phyloP scores from a whole-genome alignment of 306 rosid species.

The Dalbergia cochinchinensis region DNA sequence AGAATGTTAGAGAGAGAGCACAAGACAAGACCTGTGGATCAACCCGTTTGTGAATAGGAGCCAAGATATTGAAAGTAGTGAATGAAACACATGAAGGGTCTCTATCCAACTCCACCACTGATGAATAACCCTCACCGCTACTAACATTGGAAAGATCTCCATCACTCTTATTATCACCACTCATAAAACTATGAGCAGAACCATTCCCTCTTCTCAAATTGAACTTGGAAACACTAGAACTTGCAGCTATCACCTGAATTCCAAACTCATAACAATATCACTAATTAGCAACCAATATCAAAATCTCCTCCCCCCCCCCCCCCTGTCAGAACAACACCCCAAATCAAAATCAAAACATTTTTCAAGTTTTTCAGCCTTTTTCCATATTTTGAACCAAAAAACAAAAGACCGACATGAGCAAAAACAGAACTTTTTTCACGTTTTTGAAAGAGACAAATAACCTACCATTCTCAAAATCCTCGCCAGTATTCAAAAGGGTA shows the following conservation, averaged over 20 bases:
- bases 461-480: constrained; percentile 60
- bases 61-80: constrained; percentile 87
- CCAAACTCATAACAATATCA: constrained; percentile 39
- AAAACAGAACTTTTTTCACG: not conserved
- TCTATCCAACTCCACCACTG: constrained; percentile 51
- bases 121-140: constrained; percentile 45
- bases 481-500: constrained; percentile 44
- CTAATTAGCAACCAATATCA: constrained; percentile 23
- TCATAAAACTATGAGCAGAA: constrained; percentile 42
- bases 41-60: constrained; percentile 86
- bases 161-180: constrained; percentile 34
- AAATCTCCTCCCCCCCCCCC: not conserved
- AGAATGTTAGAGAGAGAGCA: not conserved
- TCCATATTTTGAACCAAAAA: not conserved
- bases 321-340: not conserved
- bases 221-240: constrained; percentile 53
- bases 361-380: no score
- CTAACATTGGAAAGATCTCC: constrained; percentile 54
- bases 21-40: constrained; percentile 80
- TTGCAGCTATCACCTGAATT: constrained; percentile 62
- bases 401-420: not conserved
- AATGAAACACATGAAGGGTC: constrained; percentile 64
- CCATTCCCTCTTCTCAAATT: constrained; percentile 52
- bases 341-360: not conserved
- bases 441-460: not conserved